Evolutionary conservation across 1,284 basidiomycete species (phyloP).

Genomic region (Rhodotorula sp.): DNA sequence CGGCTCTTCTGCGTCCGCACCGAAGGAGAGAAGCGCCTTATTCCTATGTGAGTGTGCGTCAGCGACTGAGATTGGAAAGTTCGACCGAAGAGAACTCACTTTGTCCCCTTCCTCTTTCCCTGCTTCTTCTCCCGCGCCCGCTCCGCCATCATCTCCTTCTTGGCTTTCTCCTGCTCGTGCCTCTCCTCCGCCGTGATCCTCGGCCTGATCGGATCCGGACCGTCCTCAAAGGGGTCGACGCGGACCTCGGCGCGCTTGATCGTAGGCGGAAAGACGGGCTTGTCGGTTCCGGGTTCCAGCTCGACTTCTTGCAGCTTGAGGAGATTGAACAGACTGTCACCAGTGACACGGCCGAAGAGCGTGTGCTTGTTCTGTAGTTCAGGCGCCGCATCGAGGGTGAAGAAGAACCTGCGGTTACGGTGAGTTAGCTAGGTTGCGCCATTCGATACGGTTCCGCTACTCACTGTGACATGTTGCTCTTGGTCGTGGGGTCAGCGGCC

Average conservation of each 20-base stretch:
- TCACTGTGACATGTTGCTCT: conserved; percentile 51
- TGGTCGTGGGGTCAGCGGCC: conserved; percentile 75
- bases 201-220: conserved; percentile 65
- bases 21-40: conserved; percentile 82
- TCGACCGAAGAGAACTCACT: conserved; percentile 58
- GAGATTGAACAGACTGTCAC: conserved; percentile 51
- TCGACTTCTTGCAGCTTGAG: conserved; percentile 76
- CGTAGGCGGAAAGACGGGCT: conserved; percentile 86
- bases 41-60: conserved; percentile 59
- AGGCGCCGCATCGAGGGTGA: conserved; percentile 75
- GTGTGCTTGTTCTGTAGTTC: conserved; percentile 63
- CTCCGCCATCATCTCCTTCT: conserved; percentile 70
- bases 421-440: background rate
- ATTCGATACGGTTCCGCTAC: conserved; percentile 33
- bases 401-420: conserved; percentile 66
- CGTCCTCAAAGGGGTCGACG: conserved; percentile 71
- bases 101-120: conserved; percentile 64
- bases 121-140: conserved; percentile 61
- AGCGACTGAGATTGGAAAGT: background rate
- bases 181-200: conserved; percentile 94
- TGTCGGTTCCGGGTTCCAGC: conserved; percentile 59
- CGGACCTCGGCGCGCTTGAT: conserved; percentile 57
- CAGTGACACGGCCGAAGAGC: conserved; percentile 46
- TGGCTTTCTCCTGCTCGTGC: conserved; percentile 72
- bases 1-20: conserved; percentile 57